These are phyloP conservation scores for Cornus suecica DNA, from an alignment of 148 eudicot species.

Conservation along the genomic window DNA sequence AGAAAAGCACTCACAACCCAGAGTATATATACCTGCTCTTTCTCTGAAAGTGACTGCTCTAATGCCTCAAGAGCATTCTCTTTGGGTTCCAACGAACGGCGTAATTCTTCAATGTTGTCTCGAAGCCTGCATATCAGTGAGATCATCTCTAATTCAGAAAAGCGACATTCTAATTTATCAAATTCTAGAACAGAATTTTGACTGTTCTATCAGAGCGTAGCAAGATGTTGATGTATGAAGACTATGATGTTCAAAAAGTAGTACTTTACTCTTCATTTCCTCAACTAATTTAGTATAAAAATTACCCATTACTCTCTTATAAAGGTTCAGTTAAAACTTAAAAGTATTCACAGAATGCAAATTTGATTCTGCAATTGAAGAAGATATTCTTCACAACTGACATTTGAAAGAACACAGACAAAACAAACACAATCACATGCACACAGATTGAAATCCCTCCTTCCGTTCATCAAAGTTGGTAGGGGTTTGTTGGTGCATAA, in stretches of 20 bases:
- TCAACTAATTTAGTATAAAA: slow-evolving; percentile 1
- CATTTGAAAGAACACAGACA: not conserved
- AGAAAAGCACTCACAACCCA: not conserved
- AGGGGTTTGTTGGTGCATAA: not conserved
- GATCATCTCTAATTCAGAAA: not conserved
- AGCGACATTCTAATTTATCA: not conserved
- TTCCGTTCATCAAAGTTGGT: too few species aligned
- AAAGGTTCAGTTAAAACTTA: not conserved
- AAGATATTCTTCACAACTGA: not conserved
- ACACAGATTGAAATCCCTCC: not conserved
- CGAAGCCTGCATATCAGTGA: slow-evolving; percentile 59
- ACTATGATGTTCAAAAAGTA: not conserved
- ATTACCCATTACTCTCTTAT: not conserved
- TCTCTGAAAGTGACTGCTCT: slow-evolving; percentile 76
- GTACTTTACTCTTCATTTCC: not conserved
- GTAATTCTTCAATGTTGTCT: slow-evolving; percentile 90
- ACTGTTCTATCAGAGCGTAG: not conserved
- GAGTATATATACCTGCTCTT: slow-evolving; percentile 65
- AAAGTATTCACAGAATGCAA: not conserved
- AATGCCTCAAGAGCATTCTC: slow-evolving; percentile 83
- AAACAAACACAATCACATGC: not conserved
- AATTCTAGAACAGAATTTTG: not conserved
- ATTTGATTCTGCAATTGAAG: not conserved
- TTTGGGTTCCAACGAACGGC: slow-evolving; percentile 79
- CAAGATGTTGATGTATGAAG: not conserved